Percentiles rank a stretch among this genome's conserved stretches.
Evolutionary conservation across 176 grass and related monocot species (phyloP).

Genomic region (Oryza officinalis): DNA sequence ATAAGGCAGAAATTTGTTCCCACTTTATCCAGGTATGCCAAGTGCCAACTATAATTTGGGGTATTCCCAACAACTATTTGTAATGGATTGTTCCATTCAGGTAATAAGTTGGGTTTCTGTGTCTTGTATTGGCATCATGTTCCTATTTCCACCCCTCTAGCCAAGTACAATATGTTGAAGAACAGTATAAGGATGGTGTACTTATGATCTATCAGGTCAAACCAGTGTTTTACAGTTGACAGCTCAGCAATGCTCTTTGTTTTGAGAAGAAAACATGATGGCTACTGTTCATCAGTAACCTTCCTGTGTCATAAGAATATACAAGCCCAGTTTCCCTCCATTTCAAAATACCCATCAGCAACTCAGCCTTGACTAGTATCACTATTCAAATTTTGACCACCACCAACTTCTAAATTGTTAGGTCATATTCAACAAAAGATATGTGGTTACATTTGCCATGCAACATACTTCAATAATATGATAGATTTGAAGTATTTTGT

Average conservation of each 20-base stretch:
- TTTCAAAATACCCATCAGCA: no score
- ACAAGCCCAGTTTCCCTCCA: conserved; percentile 1
- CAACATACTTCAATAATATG: no score
- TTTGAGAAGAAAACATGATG: conserved; percentile 25
- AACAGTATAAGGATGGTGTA: conserved; percentile 10
- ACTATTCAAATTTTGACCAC: no score
- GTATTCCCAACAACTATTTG: conserved; percentile 26
- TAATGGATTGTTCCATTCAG: background rate
- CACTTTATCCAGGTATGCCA: conserved; percentile 17
- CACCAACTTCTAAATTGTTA: no score
- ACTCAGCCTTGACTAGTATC: no score
- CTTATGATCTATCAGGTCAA: conserved; percentile 8
- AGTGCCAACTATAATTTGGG: background rate
- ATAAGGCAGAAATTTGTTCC: conserved; percentile 11
- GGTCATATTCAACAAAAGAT: no score
- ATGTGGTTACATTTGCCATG: no score
- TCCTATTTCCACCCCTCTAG: background rate
- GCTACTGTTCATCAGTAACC: background rate
- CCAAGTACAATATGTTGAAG: background rate
- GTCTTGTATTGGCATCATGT: conserved; percentile 19
- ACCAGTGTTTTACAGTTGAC: conserved; percentile 5
- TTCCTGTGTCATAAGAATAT: conserved; percentile 7
- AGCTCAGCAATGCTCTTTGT: conserved; percentile 14
- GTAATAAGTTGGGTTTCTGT: background rate
- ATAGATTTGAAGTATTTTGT: no score